A percentile compares a stretch with the other conserved stretches of the same genome.
These are phyloP conservation scores for Aeminium ludgeri DNA, from an alignment of 495 filamentous ascomycete species.

Conservation along the genomic window DNA sequence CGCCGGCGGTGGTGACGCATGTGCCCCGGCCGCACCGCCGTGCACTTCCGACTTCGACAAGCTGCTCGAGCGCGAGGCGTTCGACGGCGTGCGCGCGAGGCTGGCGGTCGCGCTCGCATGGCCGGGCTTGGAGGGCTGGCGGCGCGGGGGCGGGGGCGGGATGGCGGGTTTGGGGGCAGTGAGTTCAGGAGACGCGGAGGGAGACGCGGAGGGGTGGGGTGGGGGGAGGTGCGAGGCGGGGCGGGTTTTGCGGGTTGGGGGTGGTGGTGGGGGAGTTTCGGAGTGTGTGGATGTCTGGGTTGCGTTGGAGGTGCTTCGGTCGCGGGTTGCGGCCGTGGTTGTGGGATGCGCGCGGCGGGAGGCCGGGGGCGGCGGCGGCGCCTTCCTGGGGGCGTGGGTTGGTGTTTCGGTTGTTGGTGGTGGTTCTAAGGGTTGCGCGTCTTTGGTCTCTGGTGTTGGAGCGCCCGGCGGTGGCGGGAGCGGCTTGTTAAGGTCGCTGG, in stretches of 20 bases:
- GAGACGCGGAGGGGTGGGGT: slow-evolving; percentile 7
- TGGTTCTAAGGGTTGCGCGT: neutral
- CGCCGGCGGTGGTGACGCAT: slow-evolving; percentile 3
- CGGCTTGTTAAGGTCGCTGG: slow-evolving; percentile 26
- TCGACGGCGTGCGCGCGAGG: slow-evolving; percentile 3
- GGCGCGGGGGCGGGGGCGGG: slow-evolving; percentile 19
- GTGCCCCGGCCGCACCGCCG: neutral
- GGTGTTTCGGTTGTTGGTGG: neutral
- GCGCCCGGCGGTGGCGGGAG: slow-evolving; percentile 18
- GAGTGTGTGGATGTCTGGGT: slow-evolving; percentile 16
- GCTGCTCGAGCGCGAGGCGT: slow-evolving; percentile 4
- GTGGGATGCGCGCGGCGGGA: slow-evolving; percentile 19
- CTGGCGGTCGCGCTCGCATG: neutral
- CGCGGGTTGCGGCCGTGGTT: slow-evolving; percentile 7
- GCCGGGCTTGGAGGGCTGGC: slow-evolving; percentile 1
- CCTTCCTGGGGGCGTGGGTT: slow-evolving; percentile 14
- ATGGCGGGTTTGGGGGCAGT: slow-evolving; percentile 10
- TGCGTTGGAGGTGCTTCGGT: slow-evolving; percentile 19
- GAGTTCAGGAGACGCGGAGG: slow-evolving; percentile 3
- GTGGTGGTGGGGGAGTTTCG: slow-evolving; percentile 18
- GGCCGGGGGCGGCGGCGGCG: slow-evolving; percentile 21
- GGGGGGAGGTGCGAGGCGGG: slow-evolving; percentile 7
- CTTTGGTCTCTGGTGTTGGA: neutral
- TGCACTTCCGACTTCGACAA: no score
- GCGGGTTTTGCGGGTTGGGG: slow-evolving; percentile 16